Evolutionary conservation across 257 asterid genomes (phyloP), one percentile per base, ranked within the genome.

Genomic region (Lantana camara): DNA sequence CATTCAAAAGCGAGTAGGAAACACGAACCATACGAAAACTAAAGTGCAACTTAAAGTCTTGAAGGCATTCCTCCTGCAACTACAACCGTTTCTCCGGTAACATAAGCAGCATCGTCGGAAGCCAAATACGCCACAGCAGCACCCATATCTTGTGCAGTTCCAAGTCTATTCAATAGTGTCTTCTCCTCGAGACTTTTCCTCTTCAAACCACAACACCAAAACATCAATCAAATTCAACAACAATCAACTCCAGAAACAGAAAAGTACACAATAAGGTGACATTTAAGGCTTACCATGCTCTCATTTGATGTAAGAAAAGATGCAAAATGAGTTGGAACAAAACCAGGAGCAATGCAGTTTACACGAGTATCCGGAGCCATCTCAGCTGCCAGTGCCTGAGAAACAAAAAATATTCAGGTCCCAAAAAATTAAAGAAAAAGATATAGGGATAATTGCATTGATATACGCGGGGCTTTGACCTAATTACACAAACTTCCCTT

Each of bases 341-440:
- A 87, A 53, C 98, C 98, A 51, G 97, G 98, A 3, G 98, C 97
- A 27, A 93, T 75, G 55, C 97, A 90, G 80, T 90, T 93, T 11
- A 93, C 98, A 32, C 97, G 95, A 71, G 91, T 82, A 44, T 93
- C 78, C 5, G 98, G 97, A 37, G 91, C 91, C 96, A 93, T 73
- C 81, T 93, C 97, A 62, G 85, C 79, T 2, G 98, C 95, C 5
- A 93, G 91, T 50, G 91, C 98, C 98, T 90, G 48, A 30, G 32
- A 67, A 14, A 56, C 60, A 72, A 57, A 41, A 2, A 41, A 41
- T 41, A 41, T 13, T 37, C 12, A 37, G 3, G n/a, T n/a, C n/a
- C n/a, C n/a, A n/a, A n/a, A n/a, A n/a, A n/a, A n/a, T n/a, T n/a
- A n/a, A n/a, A n/a, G n/a, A n/a, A n/a, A n/a, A n/a, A n/a, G n/a